Conservation (phyloP, 805 yeast species). For the Candida railenensis region DNA sequence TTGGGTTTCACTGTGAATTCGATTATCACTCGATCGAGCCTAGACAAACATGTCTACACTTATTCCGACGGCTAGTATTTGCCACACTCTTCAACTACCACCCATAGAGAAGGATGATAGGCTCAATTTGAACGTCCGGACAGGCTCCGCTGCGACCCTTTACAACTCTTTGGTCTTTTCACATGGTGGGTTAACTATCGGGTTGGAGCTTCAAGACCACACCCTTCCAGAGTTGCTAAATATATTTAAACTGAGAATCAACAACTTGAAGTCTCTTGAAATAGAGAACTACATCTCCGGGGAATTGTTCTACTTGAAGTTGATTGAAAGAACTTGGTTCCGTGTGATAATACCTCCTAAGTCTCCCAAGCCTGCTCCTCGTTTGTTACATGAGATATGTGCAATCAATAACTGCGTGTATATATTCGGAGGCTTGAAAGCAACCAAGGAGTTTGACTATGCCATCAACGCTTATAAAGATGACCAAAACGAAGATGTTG, state of each 20-base stretch:
- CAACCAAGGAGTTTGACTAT: no score
- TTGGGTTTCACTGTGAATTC: no score
- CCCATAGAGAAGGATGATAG: constrained; percentile 52
- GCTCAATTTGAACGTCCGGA: constrained; percentile 55
- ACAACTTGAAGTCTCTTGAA: constrained; percentile 24
- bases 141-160: constrained; percentile 64
- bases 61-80: constrained; percentile 62
- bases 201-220: constrained; percentile 43
- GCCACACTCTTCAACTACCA: constrained; percentile 59
- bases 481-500: constrained; percentile 1
- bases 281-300: constrained; percentile 49
- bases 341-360: constrained; percentile 29
- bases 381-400: constrained; percentile 61
- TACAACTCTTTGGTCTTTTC: constrained; percentile 61
- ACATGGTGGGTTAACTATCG: constrained; percentile 67
- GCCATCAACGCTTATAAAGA: not conserved
- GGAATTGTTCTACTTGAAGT: constrained; percentile 61
- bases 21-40: not conserved
- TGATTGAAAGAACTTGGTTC: constrained; percentile 60
- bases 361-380: constrained; percentile 35
- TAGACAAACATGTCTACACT: constrained; percentile 51
- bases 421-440: constrained; percentile 61
- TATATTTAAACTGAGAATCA: constrained; percentile 33
- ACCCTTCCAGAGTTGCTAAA: constrained; percentile 38
- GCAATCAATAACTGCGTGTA: constrained; percentile 51